Base-by-base conservation (phyloP, 768 basidiomycete genomes). In the Cantharellus cinnabarinus region DNA sequence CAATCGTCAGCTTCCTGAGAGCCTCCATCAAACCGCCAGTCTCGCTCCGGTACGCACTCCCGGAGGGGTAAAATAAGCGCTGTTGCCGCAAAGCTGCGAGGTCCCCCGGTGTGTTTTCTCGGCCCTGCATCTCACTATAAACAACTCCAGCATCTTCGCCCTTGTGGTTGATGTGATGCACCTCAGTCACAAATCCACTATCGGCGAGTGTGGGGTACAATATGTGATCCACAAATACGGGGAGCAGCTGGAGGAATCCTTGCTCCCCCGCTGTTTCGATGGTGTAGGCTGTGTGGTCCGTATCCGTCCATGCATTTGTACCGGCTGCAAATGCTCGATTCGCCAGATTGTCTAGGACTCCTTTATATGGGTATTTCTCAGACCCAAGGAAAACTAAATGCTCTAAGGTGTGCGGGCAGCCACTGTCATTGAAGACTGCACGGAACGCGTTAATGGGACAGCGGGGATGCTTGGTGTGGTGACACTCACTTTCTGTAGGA, bases 361-460 rank as follows among this genome's bases (percentile, higher is more conserved):
- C 94, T 68, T 98, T 97, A 76, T 88, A 89, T 0, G 94, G 93
- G 67, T 90, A 98, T 65, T 86, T 82, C 66, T 94, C 82, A 0
- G 90, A 94, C 3, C 95, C 95, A 77, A 97, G 85, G 68, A 98
- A 98, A 39, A 97, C 80, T 61, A 94, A 71, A 69, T 97, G 93
- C 71, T 97, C 94, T 42, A 98, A 73, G 1, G 94, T 97, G 70
- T 97, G 94, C 2, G 94, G 94, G 65, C 93, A 86, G 59, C 94
- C 94, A 56, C 81, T 85, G 67, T 95, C 93, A 71, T 94, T 76
- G 71, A 95, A 94, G 68, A 93, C 90, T 93, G 59, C 34, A 41
- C 52, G 34, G 4, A 58, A 53, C 40, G 51, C 10, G 58, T 61
- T 42, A 58, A 52, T 10, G 10, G 20, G 34, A 29, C 37, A 39